Conservation (phyloP, 352 stramenopile species). For the Phytopythium mirpurense region DNA sequence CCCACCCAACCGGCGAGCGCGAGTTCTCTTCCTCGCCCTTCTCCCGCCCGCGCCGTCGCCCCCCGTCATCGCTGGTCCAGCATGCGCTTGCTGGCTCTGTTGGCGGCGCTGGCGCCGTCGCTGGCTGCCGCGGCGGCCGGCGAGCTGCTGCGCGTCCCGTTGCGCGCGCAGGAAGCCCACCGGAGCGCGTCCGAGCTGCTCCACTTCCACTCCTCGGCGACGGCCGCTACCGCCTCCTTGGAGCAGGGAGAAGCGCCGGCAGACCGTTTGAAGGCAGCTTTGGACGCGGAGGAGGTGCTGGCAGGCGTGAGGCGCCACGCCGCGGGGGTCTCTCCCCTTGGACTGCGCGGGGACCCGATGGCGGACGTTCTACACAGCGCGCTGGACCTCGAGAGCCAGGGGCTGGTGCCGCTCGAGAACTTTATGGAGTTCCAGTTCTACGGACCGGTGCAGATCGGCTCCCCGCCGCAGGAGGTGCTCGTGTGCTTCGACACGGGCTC, state of each 20-base stretch:
- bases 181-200: constrained; percentile 30
- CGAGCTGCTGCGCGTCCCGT: constrained; percentile 36
- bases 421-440: constrained; percentile 87
- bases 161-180: constrained; percentile 16
- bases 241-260: constrained; percentile 4
- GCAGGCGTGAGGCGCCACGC: constrained; percentile 12
- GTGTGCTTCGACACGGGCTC: constrained; percentile 85
- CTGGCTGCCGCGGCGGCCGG: not conserved
- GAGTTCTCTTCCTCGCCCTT: not conserved
- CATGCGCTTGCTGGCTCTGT: constrained; percentile 4
- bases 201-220: constrained; percentile 24
- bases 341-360: not conserved
- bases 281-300: constrained; percentile 16
- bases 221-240: not conserved
- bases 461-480: constrained; percentile 58
- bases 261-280: not conserved
- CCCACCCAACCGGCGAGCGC: not conserved
- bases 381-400: constrained; percentile 23
- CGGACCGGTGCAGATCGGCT: constrained; percentile 55
- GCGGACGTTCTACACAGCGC: constrained; percentile 19
- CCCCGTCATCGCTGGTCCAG: not conserved
- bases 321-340: not conserved
- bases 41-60: not conserved
- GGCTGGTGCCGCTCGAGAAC: constrained; percentile 61
- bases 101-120: constrained; percentile 6